Evolutionary conservation across 495 filamentous ascomycete genomes (phyloP), one percentile per base, ranked within the genome.

Genomic region (Friedmanniomyces endolithicus): DNA sequence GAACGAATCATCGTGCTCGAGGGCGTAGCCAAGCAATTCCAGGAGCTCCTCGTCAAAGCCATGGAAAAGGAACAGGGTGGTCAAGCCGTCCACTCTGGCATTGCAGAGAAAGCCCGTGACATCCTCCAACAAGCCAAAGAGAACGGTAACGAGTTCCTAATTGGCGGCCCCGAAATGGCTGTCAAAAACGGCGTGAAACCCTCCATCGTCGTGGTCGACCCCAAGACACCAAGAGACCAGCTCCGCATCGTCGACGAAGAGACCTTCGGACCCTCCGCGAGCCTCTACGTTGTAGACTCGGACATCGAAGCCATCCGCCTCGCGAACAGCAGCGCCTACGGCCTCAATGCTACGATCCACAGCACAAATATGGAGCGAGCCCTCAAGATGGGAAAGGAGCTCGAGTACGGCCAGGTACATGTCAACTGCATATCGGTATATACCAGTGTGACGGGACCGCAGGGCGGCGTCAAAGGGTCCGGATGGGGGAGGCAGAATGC

Each of bases 1-100:
- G 66, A 69, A 25, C 63, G 65, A 4, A 64, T 69, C 40, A 63
- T 69, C 33, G 66, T 69, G 23, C 40, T 51, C 23, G n/a, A 39
- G 43, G 47, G 29, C 6, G 53, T 60, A 12, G 57, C 57, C 19
- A 25, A 60, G 35, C 11, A 60, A 22, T 60, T 60, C 48, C 52
- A 60, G 40, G 19, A 45, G 1, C 25, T 68, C n/a, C 53, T 66
- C 1, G 34, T 54, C 12, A 60, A 58, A 27, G 55, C 46, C 4
- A 59, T 53, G 35, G 24, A 11, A 7, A 53, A 58, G 9, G 55
- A 58, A 27, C 49, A 46, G 22, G 48, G 53, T 20, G 48, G 58
- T 27, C 27, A 25, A 35, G 61, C 64, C 6, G 59, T 65, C 2
- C 52, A 55, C 19, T 50, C 57, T 22, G 46, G 53, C 48, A 61